Evolutionary conservation across 331 rosid genomes (phyloP).

Genomic region (Saraca asoca): DNA sequence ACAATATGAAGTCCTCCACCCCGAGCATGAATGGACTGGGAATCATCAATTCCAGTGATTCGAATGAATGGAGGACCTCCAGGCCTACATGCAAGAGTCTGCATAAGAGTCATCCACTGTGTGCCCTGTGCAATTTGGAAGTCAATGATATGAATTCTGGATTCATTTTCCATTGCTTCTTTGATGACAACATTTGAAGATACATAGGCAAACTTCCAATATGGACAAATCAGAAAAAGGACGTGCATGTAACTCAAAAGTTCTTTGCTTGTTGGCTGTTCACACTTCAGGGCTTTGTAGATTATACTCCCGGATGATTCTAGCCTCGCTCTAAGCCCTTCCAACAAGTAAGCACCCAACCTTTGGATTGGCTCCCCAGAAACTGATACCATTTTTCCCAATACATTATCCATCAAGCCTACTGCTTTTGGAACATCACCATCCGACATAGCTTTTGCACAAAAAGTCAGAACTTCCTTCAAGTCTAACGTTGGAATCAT

Average conservation of each 20-base stretch:
- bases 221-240: conserved; percentile 70
- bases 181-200: conserved; percentile 64
- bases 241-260: conserved; percentile 76
- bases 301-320: conserved; percentile 76
- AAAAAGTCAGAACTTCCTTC: conserved; percentile 45
- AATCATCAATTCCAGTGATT: conserved; percentile 76
- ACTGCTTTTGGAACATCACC: conserved; percentile 51
- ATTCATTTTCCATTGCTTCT: conserved; percentile 45
- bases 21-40: conserved; percentile 77
- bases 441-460: conserved; percentile 62
- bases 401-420: conserved; percentile 51
- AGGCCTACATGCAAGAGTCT: conserved; percentile 57
- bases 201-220: conserved; percentile 69
- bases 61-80: conserved; percentile 70
- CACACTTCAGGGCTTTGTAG: conserved; percentile 71
- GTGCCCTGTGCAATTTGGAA: conserved; percentile 93
- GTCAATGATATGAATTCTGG: conserved; percentile 70
- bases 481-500: conserved; percentile 46
- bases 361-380: conserved; percentile 76
- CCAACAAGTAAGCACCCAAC: conserved; percentile 86
- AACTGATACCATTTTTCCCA: conserved; percentile 79
- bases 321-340: conserved; percentile 85
- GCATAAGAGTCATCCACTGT: conserved; percentile 64
- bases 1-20: conserved; percentile 84
- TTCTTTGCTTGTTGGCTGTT: conserved; percentile 72